phyloP scores from a whole-genome alignment of 331 rosid genomes.

The Quercus tomentella region DNA sequence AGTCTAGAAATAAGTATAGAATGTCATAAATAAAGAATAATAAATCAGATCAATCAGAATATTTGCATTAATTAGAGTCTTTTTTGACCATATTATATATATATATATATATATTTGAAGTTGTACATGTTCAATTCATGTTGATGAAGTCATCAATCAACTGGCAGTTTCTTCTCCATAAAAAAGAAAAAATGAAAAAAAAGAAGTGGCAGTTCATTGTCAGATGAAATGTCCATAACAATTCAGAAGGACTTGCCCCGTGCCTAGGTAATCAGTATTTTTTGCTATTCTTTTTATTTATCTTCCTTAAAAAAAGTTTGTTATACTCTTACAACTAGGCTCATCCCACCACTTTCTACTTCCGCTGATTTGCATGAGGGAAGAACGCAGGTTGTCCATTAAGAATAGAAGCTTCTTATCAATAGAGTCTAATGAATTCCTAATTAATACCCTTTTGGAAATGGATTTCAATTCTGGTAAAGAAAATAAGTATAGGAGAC shows the following conservation, averaged over 20 bases:
- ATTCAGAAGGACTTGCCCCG: not conserved
- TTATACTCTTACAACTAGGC: not conserved
- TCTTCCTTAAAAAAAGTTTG: not conserved
- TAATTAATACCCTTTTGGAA: not conserved
- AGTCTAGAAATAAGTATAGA: too few relatives aligned
- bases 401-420: not conserved
- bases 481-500: not conserved
- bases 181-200: too few relatives aligned
- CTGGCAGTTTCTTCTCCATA: not conserved
- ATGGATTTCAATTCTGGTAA: conserved; percentile 1
- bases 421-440: not conserved
- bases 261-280: not conserved
- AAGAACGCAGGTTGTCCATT: not conserved
- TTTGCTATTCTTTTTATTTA: not conserved
- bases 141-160: not conserved
- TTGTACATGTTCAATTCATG: not conserved
- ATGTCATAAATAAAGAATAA: too few relatives aligned
- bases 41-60: too few relatives aligned
- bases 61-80: too few relatives aligned
- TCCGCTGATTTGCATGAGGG: not conserved
- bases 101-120: not conserved
- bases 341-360: conserved; percentile 14
- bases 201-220: not conserved
- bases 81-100: too few relatives aligned
- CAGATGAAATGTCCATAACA: not conserved